A percentile compares a stretch with the other conserved stretches of the same genome.
These are phyloP conservation scores for Acidomyces sp. DNA, from an alignment of 495 filamentous ascomycete species.

Conservation along the genomic window DNA sequence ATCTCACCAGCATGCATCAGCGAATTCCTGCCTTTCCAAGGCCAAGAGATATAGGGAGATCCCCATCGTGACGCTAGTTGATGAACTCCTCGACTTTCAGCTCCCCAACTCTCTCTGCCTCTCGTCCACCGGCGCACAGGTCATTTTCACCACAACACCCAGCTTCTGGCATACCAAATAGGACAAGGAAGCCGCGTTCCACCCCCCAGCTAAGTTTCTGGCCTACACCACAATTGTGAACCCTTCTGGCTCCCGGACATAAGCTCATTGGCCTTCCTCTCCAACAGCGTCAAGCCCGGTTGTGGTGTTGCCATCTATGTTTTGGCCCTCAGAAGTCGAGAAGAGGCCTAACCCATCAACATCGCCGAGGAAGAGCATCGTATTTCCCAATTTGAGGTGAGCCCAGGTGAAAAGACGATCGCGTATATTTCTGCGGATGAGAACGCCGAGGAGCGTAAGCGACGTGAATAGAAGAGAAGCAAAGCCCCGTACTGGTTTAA, in stretches of 20 bases:
- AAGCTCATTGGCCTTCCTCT: conserved; percentile 19
- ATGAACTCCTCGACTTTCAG: conserved; percentile 14
- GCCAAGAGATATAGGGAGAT: no score
- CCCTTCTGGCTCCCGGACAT: conserved; percentile 18
- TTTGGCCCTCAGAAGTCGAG: conserved; percentile 3
- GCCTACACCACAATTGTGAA: conserved; percentile 14
- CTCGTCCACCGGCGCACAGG: conserved; percentile 17
- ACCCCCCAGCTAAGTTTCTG: conserved; percentile 20
- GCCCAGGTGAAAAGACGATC: conserved; percentile 19
- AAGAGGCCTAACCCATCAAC: conserved; percentile 12
- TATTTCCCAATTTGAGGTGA: conserved; percentile 17
- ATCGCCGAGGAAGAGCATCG: conserved; percentile 12
- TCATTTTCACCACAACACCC: conserved; percentile 15
- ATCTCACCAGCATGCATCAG: no score
- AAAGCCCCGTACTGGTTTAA: conserved; percentile 48
- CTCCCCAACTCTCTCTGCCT: conserved; percentile 15
- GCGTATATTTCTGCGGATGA: conserved; percentile 24
- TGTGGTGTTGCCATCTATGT: conserved; percentile 21
- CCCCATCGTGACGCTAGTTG: no score
- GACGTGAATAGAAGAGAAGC: conserved; percentile 13
- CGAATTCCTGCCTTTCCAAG: no score
- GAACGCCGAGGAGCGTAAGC: conserved; percentile 12
- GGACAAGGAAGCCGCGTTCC: conserved; percentile 17
- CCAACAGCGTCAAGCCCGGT: conserved; percentile 19
- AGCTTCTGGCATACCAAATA: conserved; percentile 11